These are phyloP conservation scores for Metrosideros polymorpha DNA, from an alignment of 441 rosid genomes.

Conservation along the genomic window DNA sequence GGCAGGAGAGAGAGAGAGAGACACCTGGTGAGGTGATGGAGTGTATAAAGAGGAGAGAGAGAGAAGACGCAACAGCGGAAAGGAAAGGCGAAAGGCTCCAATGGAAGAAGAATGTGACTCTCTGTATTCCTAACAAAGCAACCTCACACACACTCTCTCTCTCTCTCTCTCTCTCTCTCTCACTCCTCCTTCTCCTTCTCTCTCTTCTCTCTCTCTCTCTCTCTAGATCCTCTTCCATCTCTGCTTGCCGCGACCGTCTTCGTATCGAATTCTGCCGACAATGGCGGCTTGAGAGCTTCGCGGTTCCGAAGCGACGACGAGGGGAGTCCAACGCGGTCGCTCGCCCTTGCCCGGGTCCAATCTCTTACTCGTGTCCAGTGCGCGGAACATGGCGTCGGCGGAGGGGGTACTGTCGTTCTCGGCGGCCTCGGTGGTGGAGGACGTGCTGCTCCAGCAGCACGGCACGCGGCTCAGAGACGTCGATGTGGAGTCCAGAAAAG, in stretches of 20 bases:
- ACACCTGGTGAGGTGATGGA: not conserved
- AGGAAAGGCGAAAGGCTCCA: conserved; percentile 9
- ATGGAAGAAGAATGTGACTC: conserved; percentile 30
- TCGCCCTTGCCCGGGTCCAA: not conserved
- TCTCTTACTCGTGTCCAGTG: not conserved
- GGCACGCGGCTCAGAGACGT: conserved; percentile 44
- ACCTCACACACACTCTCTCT: not conserved
- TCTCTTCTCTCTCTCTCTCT: not conserved
- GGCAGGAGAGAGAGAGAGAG: not conserved
- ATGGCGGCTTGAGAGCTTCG: not conserved
- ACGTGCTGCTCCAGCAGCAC: conserved; percentile 68
- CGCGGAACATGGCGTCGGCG: conserved; percentile 29
- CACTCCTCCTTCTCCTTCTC: not conserved
- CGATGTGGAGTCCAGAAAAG: conserved; percentile 66
- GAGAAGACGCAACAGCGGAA: not conserved
- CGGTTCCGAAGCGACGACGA: conserved; percentile 3
- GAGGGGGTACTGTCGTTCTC: conserved; percentile 52
- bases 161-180: not conserved
- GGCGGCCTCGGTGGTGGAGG: conserved; percentile 74
- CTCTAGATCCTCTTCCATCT: conserved; percentile 10
- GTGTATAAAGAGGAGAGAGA: conserved; percentile 33
- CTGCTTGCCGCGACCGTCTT: conserved; percentile 1
- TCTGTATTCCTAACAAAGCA: conserved; percentile 1
- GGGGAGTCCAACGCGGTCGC: not conserved
- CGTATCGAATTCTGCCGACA: not conserved